Base-by-base conservation (phyloP, 2,329 filamentous ascomycete species). In the Nemania sp. region DNA sequence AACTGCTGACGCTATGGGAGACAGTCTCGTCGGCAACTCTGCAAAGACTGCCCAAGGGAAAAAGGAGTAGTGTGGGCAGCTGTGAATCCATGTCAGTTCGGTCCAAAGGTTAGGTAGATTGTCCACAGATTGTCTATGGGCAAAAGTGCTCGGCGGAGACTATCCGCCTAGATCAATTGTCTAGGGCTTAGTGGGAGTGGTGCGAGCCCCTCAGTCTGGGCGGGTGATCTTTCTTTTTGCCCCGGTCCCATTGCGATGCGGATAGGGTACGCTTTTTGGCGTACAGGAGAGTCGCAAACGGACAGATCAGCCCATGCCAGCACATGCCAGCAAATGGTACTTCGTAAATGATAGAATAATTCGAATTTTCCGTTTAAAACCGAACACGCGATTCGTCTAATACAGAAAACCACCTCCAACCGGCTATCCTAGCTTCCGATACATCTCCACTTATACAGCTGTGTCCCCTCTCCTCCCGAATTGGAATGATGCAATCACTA, bases 1-100 rank as follows among this genome's bases (percentile, higher is more conserved):
- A 1, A 86, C 88, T 25, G 82, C 83, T 11, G 83, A 85, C 71
- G 83, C 83, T 13, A 86, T 86, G 83, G 77, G 81, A 10, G 83
- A 85, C 40, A 84, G 78, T 63, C 70, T 86, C 60, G 80, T 84
- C 42, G 78, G 79, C 42, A 60, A 65, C 20, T 56, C 60, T 21
- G 74, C 74, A 40, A 77, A 77, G 67, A 62, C 67, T 32, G 66
- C 71, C 48, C 64, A 68, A 18, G 54, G 48, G 20, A 66, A 66
- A 50, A 70, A 68, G 47, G 64, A 67, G 43, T 66, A 67, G 54
- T 50, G 18, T 42, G 35, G n/a, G 29, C 18, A 37, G 17, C 46
- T 56, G 39, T 43, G 29, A 53, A 52, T 56, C 45, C 47, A 20
- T 12, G 51, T 48, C 47, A 20, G 45, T 51, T 53, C 29, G 15